Evolutionary conservation across 805 yeast genomes (phyloP).

Genomic region (Kodamaea leandrae): DNA sequence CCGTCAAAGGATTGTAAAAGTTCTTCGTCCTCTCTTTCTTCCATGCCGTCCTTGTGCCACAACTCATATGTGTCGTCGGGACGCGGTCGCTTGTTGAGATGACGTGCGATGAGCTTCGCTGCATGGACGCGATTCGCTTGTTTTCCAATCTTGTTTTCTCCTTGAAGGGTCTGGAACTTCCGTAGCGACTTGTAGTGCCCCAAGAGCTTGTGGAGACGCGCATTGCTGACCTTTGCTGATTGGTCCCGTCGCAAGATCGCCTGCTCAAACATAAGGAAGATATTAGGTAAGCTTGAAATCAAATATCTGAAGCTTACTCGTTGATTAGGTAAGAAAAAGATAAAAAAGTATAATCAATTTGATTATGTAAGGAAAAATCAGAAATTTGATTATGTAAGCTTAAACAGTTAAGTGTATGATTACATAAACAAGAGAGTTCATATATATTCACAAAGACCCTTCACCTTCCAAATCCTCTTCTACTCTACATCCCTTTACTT

Average conservation of each 20-base stretch:
- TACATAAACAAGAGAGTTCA: too few species aligned
- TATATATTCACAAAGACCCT: too few species aligned
- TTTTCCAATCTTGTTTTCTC: constrained; percentile 11
- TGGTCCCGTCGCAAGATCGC: constrained; percentile 2
- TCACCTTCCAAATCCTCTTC: too few species aligned
- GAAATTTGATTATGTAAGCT: too few species aligned
- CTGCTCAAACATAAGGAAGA: constrained; percentile 4
- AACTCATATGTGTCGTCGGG: constrained; percentile 36
- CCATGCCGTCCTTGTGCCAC: constrained; percentile 24
- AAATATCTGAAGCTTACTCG: too few species aligned
- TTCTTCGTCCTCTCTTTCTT: constrained; percentile 10
- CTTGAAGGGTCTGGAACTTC: constrained; percentile 14
- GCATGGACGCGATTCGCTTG: constrained; percentile 12
- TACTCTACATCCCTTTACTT: too few species aligned
- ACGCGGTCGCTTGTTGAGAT: constrained; percentile 19
- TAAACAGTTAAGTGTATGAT: too few species aligned
- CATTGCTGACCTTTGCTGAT: not conserved
- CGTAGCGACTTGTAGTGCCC: constrained; percentile 19
- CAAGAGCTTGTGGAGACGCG: constrained; percentile 8
- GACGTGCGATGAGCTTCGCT: constrained; percentile 23
- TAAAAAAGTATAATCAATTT: too few species aligned
- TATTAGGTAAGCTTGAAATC: too few species aligned
- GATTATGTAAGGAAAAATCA: too few species aligned
- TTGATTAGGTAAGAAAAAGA: too few species aligned
- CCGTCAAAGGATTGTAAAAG: not conserved